Percentiles rank a stretch among this genome's conserved stretches.
Evolutionary conservation across 2,329 filamentous ascomycete species (phyloP).

Genomic region (Corinectria fuckeliana): DNA sequence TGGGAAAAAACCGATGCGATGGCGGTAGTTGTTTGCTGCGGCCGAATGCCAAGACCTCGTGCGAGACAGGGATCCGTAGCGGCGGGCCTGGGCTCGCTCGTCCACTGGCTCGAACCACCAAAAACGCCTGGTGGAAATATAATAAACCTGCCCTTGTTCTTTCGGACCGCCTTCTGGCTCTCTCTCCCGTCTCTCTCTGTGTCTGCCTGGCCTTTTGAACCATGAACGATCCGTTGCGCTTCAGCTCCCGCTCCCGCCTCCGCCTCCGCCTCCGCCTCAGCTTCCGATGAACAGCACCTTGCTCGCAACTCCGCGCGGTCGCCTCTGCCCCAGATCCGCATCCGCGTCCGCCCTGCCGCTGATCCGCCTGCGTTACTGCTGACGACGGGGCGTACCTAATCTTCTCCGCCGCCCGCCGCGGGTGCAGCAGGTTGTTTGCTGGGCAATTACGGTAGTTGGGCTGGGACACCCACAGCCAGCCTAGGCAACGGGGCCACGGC

Average conservation of each 20-base stretch:
- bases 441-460: too few species aligned
- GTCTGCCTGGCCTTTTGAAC: conserved; percentile 1
- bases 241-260: not conserved
- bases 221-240: not conserved
- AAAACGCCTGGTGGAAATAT: conserved; percentile 1
- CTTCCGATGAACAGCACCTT: not conserved
- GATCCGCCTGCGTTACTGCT: not conserved
- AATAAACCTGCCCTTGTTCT: too few species aligned
- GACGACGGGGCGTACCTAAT: not conserved
- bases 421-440: too few species aligned
- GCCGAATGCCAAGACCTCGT: conserved; percentile 33
- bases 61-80: conserved; percentile 28
- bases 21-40: conserved; percentile 23
- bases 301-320: not conserved
- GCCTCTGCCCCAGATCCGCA: not conserved
- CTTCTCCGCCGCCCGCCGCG: too few species aligned
- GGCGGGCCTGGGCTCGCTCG: too few species aligned
- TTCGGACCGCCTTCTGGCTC: too few species aligned
- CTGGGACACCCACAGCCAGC: too few species aligned
- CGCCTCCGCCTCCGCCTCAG: not conserved
- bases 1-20: too few species aligned
- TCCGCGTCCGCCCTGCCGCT: not conserved
- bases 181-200: too few species aligned
- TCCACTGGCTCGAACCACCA: conserved; percentile 25
- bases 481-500: too few species aligned